A percentile compares a stretch with the other conserved stretches of the same genome.
Evolutionary conservation across 306 rosid genomes (phyloP).

Genomic region (Quercus glauca): DNA sequence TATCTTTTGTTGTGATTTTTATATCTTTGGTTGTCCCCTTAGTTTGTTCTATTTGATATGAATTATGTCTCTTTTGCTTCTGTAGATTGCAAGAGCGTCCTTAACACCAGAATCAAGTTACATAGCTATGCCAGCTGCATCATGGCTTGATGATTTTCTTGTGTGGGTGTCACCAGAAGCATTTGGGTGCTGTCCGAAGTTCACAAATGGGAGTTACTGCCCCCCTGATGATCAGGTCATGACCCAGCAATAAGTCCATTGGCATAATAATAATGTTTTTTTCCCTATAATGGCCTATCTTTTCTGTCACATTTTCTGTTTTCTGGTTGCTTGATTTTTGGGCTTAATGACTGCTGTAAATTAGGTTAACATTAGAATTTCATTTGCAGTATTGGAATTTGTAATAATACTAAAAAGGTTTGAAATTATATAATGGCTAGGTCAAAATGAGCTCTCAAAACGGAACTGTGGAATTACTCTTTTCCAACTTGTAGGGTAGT

Average conservation of each 20-base stretch:
- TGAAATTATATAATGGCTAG: background rate
- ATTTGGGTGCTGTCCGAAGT: slow-evolving; percentile 99
- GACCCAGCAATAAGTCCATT: background rate
- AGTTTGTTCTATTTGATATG: slow-evolving; percentile 2
- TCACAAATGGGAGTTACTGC: slow-evolving; percentile 77
- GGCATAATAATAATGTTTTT: background rate
- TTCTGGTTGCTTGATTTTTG: background rate
- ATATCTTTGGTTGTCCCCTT: background rate
- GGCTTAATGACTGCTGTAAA: background rate
- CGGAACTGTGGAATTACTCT: background rate
- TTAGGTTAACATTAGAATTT: background rate
- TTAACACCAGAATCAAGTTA: slow-evolving; percentile 79
- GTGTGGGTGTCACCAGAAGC: slow-evolving; percentile 99
- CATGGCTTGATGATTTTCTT: slow-evolving; percentile 99
- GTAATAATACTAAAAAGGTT: background rate
- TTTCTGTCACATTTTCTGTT: background rate
- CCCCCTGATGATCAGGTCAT: slow-evolving; percentile 97
- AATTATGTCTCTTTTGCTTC: slow-evolving; percentile 17
- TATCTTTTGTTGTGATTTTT: background rate
- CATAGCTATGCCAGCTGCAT: slow-evolving; percentile 98
- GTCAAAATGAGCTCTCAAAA: background rate
- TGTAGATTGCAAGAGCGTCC: slow-evolving; percentile 80
- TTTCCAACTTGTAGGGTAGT: background rate
- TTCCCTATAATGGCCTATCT: background rate
- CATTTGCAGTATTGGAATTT: background rate